A percentile compares a stretch with the other conserved stretches of the same genome.
These are phyloP conservation scores for Paramecium tetraurelia DNA, from an alignment of 73 alveolate genomes.

Conservation along the genomic window DNA sequence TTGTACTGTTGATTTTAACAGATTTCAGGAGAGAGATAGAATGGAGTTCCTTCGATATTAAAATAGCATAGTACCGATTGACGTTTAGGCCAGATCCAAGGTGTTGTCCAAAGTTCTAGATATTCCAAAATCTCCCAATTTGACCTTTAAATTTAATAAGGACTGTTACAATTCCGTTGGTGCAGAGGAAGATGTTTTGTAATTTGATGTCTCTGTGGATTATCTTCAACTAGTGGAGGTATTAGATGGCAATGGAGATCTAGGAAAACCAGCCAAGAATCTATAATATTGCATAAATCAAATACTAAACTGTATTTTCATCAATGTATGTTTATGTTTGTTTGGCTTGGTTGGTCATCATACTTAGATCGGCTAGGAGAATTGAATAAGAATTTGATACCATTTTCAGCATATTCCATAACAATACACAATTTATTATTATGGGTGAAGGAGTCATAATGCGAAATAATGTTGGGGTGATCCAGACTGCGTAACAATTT, in stretches of 20 bases:
- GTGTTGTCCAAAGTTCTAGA: conserved; percentile 22
- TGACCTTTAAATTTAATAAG: not conserved
- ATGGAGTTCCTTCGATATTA: conserved; percentile 65
- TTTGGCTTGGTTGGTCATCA: conserved; percentile 1
- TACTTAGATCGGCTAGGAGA: conserved; percentile 56
- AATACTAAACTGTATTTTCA: conserved; percentile 48
- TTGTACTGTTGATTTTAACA: conserved; percentile 60
- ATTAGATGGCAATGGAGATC: conserved; percentile 72
- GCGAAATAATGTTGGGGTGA: conserved; percentile 66
- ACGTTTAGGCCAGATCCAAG: not conserved
- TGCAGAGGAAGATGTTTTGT: not conserved
- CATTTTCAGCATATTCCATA: conserved; percentile 73
- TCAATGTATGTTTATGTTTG: not conserved
- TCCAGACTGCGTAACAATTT: conserved; percentile 51
- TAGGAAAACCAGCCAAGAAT: conserved; percentile 73
- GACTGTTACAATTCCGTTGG: conserved; percentile 9
- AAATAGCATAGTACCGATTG: not conserved
- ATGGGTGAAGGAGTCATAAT: conserved; percentile 62
- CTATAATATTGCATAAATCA: conserved; percentile 37
- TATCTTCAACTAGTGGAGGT: conserved; percentile 71
- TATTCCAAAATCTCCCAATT: conserved; percentile 48
- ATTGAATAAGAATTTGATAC: not conserved
- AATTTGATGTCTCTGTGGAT: conserved; percentile 74
- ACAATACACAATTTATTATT: conserved; percentile 67
- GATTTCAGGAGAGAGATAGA: conserved; percentile 68